Base-by-base conservation (phyloP, 2,329 filamentous ascomycete species). In the Diaporthe caulivora region DNA sequence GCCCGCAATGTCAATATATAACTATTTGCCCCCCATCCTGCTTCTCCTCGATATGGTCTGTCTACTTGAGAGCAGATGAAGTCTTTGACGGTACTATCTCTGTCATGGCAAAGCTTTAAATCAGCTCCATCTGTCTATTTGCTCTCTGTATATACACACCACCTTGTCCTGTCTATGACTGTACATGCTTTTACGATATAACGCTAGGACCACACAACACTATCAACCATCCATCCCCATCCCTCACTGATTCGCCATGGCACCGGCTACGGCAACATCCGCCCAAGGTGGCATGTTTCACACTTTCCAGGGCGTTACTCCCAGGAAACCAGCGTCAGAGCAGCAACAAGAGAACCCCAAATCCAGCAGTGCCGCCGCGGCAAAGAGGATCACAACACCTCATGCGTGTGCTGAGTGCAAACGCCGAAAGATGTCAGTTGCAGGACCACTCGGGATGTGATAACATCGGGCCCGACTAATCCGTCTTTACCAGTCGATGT, bases 331-430 rank as follows among this genome's bases (percentile, higher is more conserved):
- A 37, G 84, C 84, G 1, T 81, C 82, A 65, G 85, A 87, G 70
- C 84, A 83, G 70, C 84, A 83, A 58, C 81, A 79, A 73, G 81
- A 82, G 42, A 81, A 79, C 77, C 78, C 81, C 72, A 87, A 86
- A 75, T 76, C 84, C 34, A 84, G 81, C 71, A 82, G 82, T 47
- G 79, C 78, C 11, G 77, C 78, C 29, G 80, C 82, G 11, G 81
- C 83, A 62, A 87, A 88, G 81, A 85, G 88, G 76, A 87, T 88
- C 78, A 89, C 87, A 47, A 89, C 87, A 73, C 86, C 87, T 34
- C 87, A 93, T 79, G 93, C 93, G 49, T 95, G 93, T 81, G 91
- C 93, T 62, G 92, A 94, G 78, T 95, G 94, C 84, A 92, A 95
- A 80, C 88, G 94, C 77, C 89, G 94, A 75, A 97, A 96, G 83